Evolutionary conservation across 2,329 filamentous ascomycete genomes (phyloP).

Genomic region (Monilinia polystroma): DNA sequence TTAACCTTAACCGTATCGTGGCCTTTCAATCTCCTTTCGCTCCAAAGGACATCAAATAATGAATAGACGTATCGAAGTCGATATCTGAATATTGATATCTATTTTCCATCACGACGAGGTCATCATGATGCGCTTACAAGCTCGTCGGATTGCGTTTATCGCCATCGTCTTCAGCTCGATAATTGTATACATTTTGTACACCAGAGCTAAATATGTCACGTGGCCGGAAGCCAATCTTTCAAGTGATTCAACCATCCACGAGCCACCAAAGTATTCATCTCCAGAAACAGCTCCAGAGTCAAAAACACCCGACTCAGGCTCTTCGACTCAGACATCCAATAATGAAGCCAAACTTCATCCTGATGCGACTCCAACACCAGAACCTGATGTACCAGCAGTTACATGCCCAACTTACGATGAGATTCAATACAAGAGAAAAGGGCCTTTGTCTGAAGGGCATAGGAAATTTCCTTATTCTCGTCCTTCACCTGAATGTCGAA

Average conservation of each 20-base stretch:
- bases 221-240: neutral
- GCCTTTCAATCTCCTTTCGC: neutral
- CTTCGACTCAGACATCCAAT: neutral
- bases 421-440: conserved; percentile 30
- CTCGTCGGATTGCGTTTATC: neutral
- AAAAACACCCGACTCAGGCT: too few relatives aligned
- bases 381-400: neutral
- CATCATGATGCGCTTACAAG: conserved; percentile 10
- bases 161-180: conserved; percentile 6
- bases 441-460: conserved; percentile 52
- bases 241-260: neutral
- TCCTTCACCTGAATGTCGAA: conserved; percentile 72
- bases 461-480: conserved; percentile 78
- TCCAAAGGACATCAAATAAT: neutral
- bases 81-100: neutral
- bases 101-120: neutral
- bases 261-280: neutral
- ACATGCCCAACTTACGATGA: conserved; percentile 27
- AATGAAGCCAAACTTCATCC: neutral
- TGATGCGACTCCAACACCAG: neutral
- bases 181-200: conserved; percentile 7
- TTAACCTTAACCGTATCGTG: neutral
- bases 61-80: neutral
- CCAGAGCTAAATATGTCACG: conserved; percentile 1
- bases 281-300: too few relatives aligned